Evolutionary conservation across 495 filamentous ascomycete genomes (phyloP).

Genomic region (Penicillium atrosanguineum): DNA sequence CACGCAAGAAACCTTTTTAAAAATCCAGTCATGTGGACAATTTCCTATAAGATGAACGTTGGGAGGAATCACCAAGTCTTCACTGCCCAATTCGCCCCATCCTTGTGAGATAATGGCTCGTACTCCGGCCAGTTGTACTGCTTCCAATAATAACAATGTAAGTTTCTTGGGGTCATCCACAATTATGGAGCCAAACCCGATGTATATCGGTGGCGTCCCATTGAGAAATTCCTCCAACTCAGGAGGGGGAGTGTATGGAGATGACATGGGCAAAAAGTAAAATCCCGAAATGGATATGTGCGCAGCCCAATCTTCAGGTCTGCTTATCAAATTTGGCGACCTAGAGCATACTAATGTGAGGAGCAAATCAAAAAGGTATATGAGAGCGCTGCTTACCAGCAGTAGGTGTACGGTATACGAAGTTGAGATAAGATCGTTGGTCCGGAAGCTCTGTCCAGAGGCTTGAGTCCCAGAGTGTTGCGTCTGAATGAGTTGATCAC

Average conservation of each 20-base stretch:
- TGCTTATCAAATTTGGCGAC: no score
- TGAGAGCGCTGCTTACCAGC: no score
- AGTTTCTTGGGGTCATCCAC: background rate
- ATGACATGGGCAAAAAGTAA: background rate
- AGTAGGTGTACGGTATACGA: no score
- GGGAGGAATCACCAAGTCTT: background rate
- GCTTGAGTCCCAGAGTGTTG: no score
- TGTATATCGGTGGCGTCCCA: background rate
- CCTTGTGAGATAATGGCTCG: background rate
- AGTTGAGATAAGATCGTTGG: no score
- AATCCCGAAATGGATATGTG: background rate
- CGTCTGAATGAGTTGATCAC: no score
- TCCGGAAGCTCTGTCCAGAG: no score
- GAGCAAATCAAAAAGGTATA: no score
- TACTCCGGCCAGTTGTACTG: background rate
- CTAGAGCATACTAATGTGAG: no score
- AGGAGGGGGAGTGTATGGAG: background rate
- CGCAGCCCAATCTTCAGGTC: conserved; percentile 23
- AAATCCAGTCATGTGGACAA: background rate
- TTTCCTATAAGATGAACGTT: background rate
- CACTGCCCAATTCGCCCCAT: background rate
- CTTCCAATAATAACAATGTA: background rate
- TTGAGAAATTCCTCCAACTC: background rate
- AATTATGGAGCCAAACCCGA: background rate
- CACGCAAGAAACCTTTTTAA: background rate